Evolutionary conservation across 495 filamentous ascomycete species (phyloP).

Genomic region (Neurospora terricola): DNA sequence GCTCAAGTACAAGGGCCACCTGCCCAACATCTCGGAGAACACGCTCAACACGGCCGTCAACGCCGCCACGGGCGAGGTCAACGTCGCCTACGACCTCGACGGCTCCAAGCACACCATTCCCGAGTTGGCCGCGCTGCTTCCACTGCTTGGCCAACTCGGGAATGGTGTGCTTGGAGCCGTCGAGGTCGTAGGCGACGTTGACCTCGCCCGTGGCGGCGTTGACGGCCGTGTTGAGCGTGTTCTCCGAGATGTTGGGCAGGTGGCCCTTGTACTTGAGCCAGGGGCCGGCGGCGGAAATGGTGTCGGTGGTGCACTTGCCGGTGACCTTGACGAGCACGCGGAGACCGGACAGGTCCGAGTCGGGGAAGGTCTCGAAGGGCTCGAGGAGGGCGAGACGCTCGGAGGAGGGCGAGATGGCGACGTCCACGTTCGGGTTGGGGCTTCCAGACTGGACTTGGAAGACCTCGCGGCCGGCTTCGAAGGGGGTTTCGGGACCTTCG

Average conservation of each 20-base stretch:
- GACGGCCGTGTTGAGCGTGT: conserved; percentile 89
- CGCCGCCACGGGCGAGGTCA: conserved; percentile 83
- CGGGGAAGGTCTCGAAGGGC: conserved; percentile 79
- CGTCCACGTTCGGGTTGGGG: conserved; percentile 53
- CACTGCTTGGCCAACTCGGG: conserved; percentile 78
- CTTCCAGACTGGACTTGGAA: conserved; percentile 62
- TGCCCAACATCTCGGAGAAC: conserved; percentile 94
- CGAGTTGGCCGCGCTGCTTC: conserved; percentile 60
- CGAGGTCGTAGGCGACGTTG: conserved; percentile 79
- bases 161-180: conserved; percentile 56
- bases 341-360: conserved; percentile 58
- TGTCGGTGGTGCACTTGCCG: conserved; percentile 97
- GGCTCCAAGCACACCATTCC: conserved; percentile 62
- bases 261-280: conserved; percentile 99
- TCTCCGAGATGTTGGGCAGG: conserved; percentile 90
- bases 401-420: conserved; percentile 75
- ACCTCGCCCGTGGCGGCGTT: conserved; percentile 88
- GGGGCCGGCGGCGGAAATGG: conserved; percentile 91
- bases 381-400: conserved; percentile 83
- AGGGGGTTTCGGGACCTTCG: conserved; percentile 67
- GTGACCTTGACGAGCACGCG: conserved; percentile 88
- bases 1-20: conserved; percentile 96
- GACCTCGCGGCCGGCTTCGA: conserved; percentile 65
- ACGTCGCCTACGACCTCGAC: conserved; percentile 76
- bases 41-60: conserved; percentile 92